Percentiles rank a stretch among this genome's conserved stretches.
phyloP scores from a whole-genome alignment of 768 basidiomycete genomes.

The Hebeloma cylindrosporum region DNA sequence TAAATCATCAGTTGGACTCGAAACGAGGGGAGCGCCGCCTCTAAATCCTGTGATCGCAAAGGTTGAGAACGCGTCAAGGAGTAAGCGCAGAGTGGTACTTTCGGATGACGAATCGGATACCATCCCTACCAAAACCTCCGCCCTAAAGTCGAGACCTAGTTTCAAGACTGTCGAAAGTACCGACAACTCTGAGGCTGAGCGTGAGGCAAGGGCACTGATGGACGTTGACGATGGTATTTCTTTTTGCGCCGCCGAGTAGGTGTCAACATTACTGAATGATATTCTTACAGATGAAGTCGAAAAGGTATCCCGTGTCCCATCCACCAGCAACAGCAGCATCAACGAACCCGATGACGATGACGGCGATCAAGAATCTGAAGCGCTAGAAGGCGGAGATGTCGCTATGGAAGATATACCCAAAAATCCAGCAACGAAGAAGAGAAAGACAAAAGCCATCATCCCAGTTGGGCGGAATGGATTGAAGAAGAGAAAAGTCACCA shows the following conservation, averaged over 20 bases:
- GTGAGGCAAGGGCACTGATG: conserved; percentile 36
- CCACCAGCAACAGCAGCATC: conserved; percentile 17
- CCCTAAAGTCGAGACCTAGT: conserved; percentile 35
- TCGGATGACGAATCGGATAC: conserved; percentile 63
- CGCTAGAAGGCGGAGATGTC: conserved; percentile 31
- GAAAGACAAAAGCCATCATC: conserved; percentile 61
- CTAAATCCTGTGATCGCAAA: conserved; percentile 13
- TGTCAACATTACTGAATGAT: background rate
- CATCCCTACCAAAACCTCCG: conserved; percentile 27
- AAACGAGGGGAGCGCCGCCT: conserved; percentile 14
- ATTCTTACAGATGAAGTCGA: conserved; percentile 19
- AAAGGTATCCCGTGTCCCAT: conserved; percentile 18
- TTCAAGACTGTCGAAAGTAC: conserved; percentile 26
- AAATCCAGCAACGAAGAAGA: conserved; percentile 44
- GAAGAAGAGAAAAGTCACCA: conserved; percentile 68
- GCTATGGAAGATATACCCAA: conserved; percentile 37
- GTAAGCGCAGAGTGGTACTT: conserved; percentile 49
- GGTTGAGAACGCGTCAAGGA: conserved; percentile 28
- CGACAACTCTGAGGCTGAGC: conserved; percentile 42
- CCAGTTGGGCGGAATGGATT: conserved; percentile 79
- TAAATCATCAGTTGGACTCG: conserved; percentile 40
- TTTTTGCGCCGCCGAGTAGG: background rate
- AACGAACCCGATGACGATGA: conserved; percentile 26
- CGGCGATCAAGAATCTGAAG: conserved; percentile 20
- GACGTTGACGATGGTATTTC: conserved; percentile 21